Conservation (phyloP, 108 stramenopile genomes). For the Nannochloropsis gaditana region DNA sequence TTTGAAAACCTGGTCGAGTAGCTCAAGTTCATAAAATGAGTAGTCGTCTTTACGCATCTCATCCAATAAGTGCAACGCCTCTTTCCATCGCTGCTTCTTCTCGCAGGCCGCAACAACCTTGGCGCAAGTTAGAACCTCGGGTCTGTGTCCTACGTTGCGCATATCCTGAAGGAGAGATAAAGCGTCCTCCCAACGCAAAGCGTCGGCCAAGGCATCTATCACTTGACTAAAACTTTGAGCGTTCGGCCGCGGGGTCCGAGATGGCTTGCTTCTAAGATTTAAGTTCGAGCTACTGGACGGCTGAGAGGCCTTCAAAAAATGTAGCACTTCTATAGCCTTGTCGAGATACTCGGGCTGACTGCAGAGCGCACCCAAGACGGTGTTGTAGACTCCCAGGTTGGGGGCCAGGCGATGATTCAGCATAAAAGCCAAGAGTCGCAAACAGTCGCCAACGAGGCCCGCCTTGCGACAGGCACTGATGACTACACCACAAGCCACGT, state of each 20-base stretch:
- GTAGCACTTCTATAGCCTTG: not conserved
- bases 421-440: conserved; percentile 2
- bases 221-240: not conserved
- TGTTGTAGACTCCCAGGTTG: conserved; percentile 8
- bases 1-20: conserved; percentile 7
- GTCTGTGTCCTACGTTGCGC: conserved; percentile 68
- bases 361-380: not conserved
- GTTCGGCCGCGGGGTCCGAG: not conserved
- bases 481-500: not conserved
- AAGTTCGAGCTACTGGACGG: not conserved
- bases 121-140: conserved; percentile 83
- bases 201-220: not conserved
- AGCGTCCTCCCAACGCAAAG: conserved; percentile 53
- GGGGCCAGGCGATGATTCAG: not conserved
- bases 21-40: not conserved
- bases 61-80: conserved; percentile 72
- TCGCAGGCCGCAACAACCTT: conserved; percentile 80
- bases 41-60: conserved; percentile 61
- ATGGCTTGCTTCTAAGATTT: not conserved
- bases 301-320: not conserved
- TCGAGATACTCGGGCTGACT: not conserved
- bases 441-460: conserved; percentile 3
- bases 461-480: conserved; percentile 14
- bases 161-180: conserved; percentile 73
- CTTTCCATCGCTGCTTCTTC: conserved; percentile 79